phyloP scores from a whole-genome alignment of 176 grass and related monocot species.

The Puya raimondii region DNA sequence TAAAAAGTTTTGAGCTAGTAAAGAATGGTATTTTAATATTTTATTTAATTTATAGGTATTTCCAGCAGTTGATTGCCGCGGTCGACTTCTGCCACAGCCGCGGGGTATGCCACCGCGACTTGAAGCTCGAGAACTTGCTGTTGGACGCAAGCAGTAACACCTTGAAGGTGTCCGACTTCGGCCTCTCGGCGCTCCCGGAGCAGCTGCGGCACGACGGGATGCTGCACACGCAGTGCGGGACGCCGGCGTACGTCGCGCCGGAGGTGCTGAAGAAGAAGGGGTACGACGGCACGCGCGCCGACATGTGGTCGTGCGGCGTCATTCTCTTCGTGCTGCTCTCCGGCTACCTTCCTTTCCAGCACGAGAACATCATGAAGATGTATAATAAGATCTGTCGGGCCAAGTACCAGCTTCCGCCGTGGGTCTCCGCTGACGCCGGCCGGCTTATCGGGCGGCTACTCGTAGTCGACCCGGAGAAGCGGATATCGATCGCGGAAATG shows the following conservation, averaged over 20 bases:
- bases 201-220: slow-evolving; percentile 77
- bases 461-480: slow-evolving; percentile 61
- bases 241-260: slow-evolving; percentile 88
- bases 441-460: slow-evolving; percentile 69
- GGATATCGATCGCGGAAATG: slow-evolving; percentile 65
- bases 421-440: slow-evolving; percentile 69
- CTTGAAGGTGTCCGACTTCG: slow-evolving; percentile 92
- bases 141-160: slow-evolving; percentile 38
- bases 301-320: slow-evolving; percentile 96
- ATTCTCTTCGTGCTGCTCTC: slow-evolving; percentile 87
- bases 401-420: slow-evolving; percentile 64
- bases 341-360: slow-evolving; percentile 78
- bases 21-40: too few relatives aligned
- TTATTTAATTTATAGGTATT: neutral
- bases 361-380: slow-evolving; percentile 72
- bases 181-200: slow-evolving; percentile 85
- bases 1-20: too few relatives aligned
- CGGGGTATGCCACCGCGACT: slow-evolving; percentile 85
- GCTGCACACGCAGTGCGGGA: slow-evolving; percentile 96
- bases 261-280: slow-evolving; percentile 78
- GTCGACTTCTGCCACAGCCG: slow-evolving; percentile 90
- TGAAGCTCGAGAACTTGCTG: slow-evolving; percentile 96
- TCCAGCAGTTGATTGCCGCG: slow-evolving; percentile 79
- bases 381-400: slow-evolving; percentile 87
- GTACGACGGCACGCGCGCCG: slow-evolving; percentile 64